phyloP scores from a whole-genome alignment of 768 basidiomycete genomes.

The Gelatoporia subvermispora region DNA sequence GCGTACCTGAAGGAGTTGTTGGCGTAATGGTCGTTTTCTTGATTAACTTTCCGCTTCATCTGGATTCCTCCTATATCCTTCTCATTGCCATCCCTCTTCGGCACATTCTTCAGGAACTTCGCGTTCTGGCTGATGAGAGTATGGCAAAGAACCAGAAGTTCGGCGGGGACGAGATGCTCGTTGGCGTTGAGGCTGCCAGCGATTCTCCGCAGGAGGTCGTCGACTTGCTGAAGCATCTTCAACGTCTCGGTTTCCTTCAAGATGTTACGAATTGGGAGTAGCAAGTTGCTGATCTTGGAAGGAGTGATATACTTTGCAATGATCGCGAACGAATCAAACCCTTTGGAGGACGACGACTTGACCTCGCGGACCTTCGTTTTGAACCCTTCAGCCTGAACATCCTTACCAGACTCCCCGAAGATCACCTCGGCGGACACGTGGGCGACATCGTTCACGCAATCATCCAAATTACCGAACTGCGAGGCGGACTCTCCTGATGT shows the following conservation, averaged over 20 bases:
- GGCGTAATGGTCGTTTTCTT: conserved; percentile 64
- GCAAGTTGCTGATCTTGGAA: conserved; percentile 63
- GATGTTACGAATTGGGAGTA: conserved; percentile 75
- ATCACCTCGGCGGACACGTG: conserved; percentile 84
- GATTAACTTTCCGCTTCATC: conserved; percentile 57
- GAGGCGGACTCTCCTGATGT: conserved; percentile 55
- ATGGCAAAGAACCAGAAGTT: conserved; percentile 79
- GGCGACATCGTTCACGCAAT: conserved; percentile 72
- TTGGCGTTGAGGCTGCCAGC: conserved; percentile 85
- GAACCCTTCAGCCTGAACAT: conserved; percentile 85
- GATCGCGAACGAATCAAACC: conserved; percentile 80
- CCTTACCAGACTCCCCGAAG: conserved; percentile 90
- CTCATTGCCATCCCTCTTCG: conserved; percentile 44
- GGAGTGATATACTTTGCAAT: conserved; percentile 78
- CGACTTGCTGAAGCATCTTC: conserved; percentile 78
- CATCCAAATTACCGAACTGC: conserved; percentile 63
- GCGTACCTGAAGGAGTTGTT: conserved; percentile 86
- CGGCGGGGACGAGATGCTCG: conserved; percentile 57
- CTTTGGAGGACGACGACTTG: conserved; percentile 72
- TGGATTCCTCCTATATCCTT: conserved; percentile 49
- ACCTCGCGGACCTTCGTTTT: conserved; percentile 95
- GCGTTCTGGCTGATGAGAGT: conserved; percentile 90
- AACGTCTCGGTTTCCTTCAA: conserved; percentile 81
- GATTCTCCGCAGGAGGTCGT: conserved; percentile 83
- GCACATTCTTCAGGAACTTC: conserved; percentile 68